These are phyloP conservation scores for Voacanga thouarsii DNA, from an alignment of 257 asterid genomes.

Conservation along the genomic window DNA sequence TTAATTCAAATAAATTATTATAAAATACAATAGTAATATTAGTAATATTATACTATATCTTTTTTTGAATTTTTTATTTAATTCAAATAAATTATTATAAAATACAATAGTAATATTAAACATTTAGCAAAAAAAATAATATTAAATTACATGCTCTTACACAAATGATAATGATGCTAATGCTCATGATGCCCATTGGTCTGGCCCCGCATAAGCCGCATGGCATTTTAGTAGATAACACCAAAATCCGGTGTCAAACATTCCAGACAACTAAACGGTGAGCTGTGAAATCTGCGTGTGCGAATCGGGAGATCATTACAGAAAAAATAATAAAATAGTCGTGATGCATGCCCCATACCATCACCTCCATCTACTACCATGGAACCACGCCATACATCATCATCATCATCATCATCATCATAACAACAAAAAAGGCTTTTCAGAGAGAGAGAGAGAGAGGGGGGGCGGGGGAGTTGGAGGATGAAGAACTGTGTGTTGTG, in stretches of 20 bases:
- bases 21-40: too few relatives aligned
- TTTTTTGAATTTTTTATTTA: too few relatives aligned
- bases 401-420: background rate
- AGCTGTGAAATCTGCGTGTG: conserved; percentile 9
- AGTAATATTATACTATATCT: too few relatives aligned
- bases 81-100: too few relatives aligned
- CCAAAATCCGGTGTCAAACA: too few relatives aligned
- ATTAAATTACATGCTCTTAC: too few relatives aligned
- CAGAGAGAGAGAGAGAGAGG: background rate
- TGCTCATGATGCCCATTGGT: too few relatives aligned
- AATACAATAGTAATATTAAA: too few relatives aligned
- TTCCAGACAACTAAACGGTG: background rate
- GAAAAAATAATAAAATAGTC: conserved; percentile 1
- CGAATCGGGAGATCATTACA: background rate
- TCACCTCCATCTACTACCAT: background rate
- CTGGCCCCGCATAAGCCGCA: background rate
- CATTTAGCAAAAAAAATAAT: too few relatives aligned
- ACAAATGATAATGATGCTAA: too few relatives aligned
- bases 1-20: too few relatives aligned
- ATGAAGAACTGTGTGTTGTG: background rate
- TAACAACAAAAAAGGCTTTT: background rate
- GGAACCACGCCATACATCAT: background rate
- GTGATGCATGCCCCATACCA: conserved; percentile 5
- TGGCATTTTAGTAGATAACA: conserved; percentile 7
- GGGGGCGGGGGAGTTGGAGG: too few relatives aligned